Percentiles rank a stretch among this genome's conserved stretches.
Conservation (phyloP, 441 rosid species). For the Erysimum cheiri region DNA sequence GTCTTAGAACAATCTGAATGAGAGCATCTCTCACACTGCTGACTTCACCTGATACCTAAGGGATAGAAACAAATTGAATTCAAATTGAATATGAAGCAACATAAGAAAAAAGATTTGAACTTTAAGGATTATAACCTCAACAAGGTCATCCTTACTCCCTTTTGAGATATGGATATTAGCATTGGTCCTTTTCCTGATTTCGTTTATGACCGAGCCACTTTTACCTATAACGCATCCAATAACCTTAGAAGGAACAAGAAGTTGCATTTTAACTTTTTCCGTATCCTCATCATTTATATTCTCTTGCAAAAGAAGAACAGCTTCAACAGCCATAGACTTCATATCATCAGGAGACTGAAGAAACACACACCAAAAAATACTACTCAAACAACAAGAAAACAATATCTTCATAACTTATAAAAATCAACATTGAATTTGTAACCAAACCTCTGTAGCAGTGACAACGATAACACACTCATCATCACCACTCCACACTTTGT, state of each 20-base stretch:
- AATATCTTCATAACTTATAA: background rate
- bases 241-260: constrained; percentile 78
- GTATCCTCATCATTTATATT: constrained; percentile 81
- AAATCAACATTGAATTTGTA: background rate
- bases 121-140: constrained; percentile 57
- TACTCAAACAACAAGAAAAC: background rate
- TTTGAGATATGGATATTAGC: constrained; percentile 77
- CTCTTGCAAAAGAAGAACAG: constrained; percentile 78
- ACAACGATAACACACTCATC: constrained; percentile 72
- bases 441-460: constrained; percentile 56
- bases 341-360: constrained; percentile 62
- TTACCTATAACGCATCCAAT: constrained; percentile 90
- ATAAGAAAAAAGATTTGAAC: background rate
- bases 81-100: background rate
- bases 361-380: background rate
- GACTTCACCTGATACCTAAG: constrained; percentile 80
- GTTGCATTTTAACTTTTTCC: constrained; percentile 55
- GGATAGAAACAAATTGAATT: background rate
- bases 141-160: constrained; percentile 70
- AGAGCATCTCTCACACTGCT: constrained; percentile 83
- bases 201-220: constrained; percentile 80
- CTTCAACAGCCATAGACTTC: constrained; percentile 96
- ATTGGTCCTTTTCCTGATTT: constrained; percentile 80
- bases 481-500: constrained; percentile 53
- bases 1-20: constrained; percentile 81